A percentile compares a stretch with the other conserved stretches of the same genome.
These are phyloP conservation scores for Rhodamnia rubescens DNA, from an alignment of 345 rosid genomes.

Conservation along the genomic window DNA sequence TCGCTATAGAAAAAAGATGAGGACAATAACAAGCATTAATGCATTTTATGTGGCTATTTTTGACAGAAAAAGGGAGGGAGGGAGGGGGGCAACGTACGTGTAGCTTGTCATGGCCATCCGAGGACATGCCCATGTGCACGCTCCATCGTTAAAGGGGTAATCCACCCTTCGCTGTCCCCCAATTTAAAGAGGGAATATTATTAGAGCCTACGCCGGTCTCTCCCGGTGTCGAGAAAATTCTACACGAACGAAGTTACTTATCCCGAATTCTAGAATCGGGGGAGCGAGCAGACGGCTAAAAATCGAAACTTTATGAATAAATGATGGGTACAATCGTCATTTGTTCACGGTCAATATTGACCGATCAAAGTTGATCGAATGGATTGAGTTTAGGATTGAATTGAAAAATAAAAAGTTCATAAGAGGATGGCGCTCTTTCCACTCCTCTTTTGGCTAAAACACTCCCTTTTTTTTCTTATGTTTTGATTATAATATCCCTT, in stretches of 20 bases:
- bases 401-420: too few species aligned
- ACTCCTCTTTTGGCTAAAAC: too few species aligned
- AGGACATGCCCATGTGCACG: background rate
- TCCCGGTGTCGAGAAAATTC: background rate
- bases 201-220: background rate
- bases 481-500: too few species aligned
- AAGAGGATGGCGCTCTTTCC: too few species aligned
- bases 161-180: background rate
- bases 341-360: too few species aligned
- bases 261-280: background rate
- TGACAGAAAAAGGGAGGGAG: fast-evolving
- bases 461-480: too few species aligned
- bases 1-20: background rate
- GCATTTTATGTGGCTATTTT: background rate
- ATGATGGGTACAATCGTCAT: too few species aligned
- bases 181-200: background rate
- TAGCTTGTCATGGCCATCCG: background rate
- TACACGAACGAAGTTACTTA: background rate
- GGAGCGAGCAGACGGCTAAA: background rate
- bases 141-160: background rate
- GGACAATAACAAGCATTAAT: background rate
- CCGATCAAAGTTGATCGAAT: too few species aligned
- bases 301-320: too few species aligned
- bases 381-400: too few species aligned
- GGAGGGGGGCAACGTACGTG: background rate